Evolutionary conservation across 2,329 filamentous ascomycete genomes (phyloP).

Genomic region (Xylaria sp.): DNA sequence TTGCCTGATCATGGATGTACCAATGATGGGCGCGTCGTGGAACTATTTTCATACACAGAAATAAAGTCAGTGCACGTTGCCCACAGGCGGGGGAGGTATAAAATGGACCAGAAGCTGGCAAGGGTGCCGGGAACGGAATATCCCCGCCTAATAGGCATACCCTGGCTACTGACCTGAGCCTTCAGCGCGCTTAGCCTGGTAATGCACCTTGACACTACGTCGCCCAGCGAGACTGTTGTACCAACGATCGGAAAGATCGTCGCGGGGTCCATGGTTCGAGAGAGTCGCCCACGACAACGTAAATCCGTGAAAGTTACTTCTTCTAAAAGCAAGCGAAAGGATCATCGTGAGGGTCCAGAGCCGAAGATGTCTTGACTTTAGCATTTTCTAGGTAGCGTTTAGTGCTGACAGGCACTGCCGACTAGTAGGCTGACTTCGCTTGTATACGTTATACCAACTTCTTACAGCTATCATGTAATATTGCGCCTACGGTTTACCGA

Average conservation of each 20-base stretch:
- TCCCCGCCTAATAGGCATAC: not conserved
- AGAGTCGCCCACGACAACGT: not conserved
- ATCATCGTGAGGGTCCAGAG: not conserved
- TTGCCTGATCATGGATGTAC: slow-evolving; percentile 39
- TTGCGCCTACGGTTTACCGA: too few species aligned
- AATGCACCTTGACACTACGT: slow-evolving; percentile 38
- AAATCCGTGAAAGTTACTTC: not conserved
- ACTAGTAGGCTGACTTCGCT: slow-evolving; percentile 6
- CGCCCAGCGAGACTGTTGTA: slow-evolving; percentile 35
- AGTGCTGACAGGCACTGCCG: slow-evolving; percentile 10
- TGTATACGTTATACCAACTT: not conserved
- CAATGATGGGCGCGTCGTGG: slow-evolving; percentile 35
- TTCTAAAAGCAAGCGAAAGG: not conserved
- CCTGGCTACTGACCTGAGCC: slow-evolving; percentile 13
- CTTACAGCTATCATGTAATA: too few species aligned
- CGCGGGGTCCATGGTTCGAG: slow-evolving; percentile 34
- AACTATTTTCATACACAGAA: not conserved
- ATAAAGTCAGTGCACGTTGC: not conserved
- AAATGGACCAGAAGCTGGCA: not conserved
- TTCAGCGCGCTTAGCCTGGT: slow-evolving; percentile 34
- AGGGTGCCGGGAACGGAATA: too few species aligned
- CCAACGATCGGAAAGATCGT: slow-evolving; percentile 38
- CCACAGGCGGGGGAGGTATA: not conserved
- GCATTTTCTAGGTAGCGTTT: not conserved
- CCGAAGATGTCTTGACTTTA: not conserved